These are phyloP conservation scores for Microascus cirrosus DNA, from an alignment of 2,329 filamentous ascomycete species.

Conservation along the genomic window DNA sequence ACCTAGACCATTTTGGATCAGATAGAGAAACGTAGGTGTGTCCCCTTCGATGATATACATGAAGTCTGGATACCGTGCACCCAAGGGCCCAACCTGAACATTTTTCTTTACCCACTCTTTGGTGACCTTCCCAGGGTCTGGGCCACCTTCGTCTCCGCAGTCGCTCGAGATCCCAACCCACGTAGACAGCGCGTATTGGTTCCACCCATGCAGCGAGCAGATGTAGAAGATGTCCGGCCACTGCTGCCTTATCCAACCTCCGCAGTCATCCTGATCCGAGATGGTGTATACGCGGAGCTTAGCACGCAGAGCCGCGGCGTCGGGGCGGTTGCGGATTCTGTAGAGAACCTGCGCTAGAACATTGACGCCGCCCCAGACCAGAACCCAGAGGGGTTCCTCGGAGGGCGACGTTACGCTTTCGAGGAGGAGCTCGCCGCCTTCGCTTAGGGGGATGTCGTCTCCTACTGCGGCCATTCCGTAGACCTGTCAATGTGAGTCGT, in stretches of 20 bases:
- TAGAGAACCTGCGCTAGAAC: constrained; percentile 36
- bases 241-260: constrained; percentile 40
- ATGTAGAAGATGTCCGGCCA: constrained; percentile 47
- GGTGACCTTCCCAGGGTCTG: constrained; percentile 20
- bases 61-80: constrained; percentile 30
- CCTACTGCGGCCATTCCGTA: constrained; percentile 17
- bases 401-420: constrained; percentile 12
- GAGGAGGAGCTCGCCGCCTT: constrained; percentile 30
- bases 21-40: constrained; percentile 36
- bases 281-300: constrained; percentile 42
- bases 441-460: constrained; percentile 19
- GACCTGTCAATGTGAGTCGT: no score
- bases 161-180: constrained; percentile 37
- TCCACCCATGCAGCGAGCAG: constrained; percentile 42
- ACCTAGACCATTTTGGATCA: constrained; percentile 34
- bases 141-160: constrained; percentile 17
- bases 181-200: constrained; percentile 38
- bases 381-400: constrained; percentile 34
- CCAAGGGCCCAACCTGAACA: constrained; percentile 36
- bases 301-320: constrained; percentile 21
- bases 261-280: constrained; percentile 48
- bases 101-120: constrained; percentile 40
- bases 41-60: constrained; percentile 42
- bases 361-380: constrained; percentile 42
- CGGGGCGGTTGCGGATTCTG: constrained; percentile 17